These are phyloP conservation scores for Cystobasidium sp. DNA, from an alignment of 1,284 basidiomycete species.

Conservation along the genomic window DNA sequence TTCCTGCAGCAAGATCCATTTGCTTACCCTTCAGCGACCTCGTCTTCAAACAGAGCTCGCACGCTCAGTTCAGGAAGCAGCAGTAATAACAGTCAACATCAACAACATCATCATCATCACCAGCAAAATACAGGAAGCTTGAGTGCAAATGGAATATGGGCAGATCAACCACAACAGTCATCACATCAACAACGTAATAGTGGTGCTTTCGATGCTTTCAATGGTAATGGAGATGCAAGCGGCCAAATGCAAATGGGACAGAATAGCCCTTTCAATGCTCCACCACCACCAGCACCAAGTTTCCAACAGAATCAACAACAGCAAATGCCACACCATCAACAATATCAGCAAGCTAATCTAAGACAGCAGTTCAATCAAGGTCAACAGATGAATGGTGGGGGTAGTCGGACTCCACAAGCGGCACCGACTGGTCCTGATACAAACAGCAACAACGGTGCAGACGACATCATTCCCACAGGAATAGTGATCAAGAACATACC, in stretches of 20 bases:
- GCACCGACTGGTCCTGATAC: too few species aligned
- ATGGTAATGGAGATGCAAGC: background rate
- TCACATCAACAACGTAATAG: constrained; percentile 2
- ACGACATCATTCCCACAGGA: constrained; percentile 97
- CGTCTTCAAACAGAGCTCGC: constrained; percentile 3
- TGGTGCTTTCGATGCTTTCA: constrained; percentile 20
- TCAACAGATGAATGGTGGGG: background rate
- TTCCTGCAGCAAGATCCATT: constrained; percentile 43
- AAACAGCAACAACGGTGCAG: constrained; percentile 54
- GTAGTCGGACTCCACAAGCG: too few species aligned
- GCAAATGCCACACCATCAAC: constrained; percentile 8
- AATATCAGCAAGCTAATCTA: constrained; percentile 19
- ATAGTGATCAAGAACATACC: constrained; percentile 99
- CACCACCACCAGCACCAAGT: background rate
- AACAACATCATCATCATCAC: constrained; percentile 12
- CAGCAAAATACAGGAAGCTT: constrained; percentile 33
- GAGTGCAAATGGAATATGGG: constrained; percentile 24
- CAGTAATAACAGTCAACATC: constrained; percentile 2
- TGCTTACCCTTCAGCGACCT: background rate
- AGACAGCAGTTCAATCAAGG: constrained; percentile 6
- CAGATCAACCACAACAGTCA: constrained; percentile 11
- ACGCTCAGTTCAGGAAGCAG: constrained; percentile 32
- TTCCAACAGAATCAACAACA: constrained; percentile 10
- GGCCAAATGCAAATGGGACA: background rate
- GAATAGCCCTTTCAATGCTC: background rate